Evolutionary conservation across 805 yeast genomes (phyloP).

Genomic region (Candida jianshihensis): DNA sequence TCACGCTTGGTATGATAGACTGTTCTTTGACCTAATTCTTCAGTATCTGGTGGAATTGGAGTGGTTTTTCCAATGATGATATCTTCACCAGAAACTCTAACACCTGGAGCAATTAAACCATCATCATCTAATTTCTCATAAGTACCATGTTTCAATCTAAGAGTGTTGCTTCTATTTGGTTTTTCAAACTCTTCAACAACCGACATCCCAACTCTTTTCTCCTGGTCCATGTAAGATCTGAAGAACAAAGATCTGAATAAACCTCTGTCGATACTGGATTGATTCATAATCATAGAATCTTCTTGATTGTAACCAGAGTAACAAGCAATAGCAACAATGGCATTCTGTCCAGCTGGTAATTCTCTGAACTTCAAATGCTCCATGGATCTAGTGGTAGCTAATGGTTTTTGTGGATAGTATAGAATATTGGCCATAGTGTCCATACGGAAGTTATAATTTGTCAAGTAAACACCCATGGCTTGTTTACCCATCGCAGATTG

Average conservation of each 20-base stretch:
- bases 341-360: slow-evolving; percentile 98
- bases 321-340: slow-evolving; percentile 96
- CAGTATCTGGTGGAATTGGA: slow-evolving; percentile 98
- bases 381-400: slow-evolving; percentile 97
- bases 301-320: slow-evolving; percentile 98
- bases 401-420: slow-evolving; percentile 95
- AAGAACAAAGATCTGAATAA: slow-evolving; percentile 92
- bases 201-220: slow-evolving; percentile 96
- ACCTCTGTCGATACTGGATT: slow-evolving; percentile 94
- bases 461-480: slow-evolving; percentile 98
- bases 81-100: slow-evolving; percentile 97
- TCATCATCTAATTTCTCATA: slow-evolving; percentile 97
- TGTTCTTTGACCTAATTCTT: slow-evolving; percentile 97
- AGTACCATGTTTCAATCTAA: slow-evolving; percentile 95
- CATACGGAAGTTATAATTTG: slow-evolving; percentile 95
- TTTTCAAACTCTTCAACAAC: slow-evolving; percentile 97
- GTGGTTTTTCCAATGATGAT: slow-evolving; percentile 98
- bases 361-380: slow-evolving; percentile 95
- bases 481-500: slow-evolving; percentile 99
- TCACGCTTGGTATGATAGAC: slow-evolving; percentile 98
- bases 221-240: slow-evolving; percentile 98
- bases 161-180: slow-evolving; percentile 90
- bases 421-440: slow-evolving; percentile 98
- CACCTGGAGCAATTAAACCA: slow-evolving; percentile 97
- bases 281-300: slow-evolving; percentile 99